Conservation (phyloP, 169 alveolate genomes). For the Eimeria praecox region DNA sequence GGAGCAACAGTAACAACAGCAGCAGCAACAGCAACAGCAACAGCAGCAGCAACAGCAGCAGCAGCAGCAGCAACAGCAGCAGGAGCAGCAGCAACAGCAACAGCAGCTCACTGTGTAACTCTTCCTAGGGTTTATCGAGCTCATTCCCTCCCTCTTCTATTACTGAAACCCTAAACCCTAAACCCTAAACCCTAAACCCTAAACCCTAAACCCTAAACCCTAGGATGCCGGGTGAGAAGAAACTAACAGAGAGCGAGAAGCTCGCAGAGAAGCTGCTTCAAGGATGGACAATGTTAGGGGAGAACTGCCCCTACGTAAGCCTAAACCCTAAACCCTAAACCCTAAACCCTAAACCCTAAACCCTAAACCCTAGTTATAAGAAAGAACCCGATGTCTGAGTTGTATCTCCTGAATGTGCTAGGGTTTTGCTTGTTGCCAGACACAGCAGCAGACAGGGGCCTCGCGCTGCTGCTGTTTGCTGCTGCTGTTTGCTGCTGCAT, state of each 20-base stretch:
- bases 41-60: constrained; percentile 5
- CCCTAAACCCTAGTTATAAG: neutral
- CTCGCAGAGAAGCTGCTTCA: constrained; percentile 62
- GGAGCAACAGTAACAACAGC: neutral
- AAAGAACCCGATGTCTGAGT: neutral
- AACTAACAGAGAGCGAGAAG: constrained; percentile 36
- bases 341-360: neutral
- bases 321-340: neutral
- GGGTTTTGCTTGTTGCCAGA: neutral
- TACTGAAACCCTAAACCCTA: too few species aligned
- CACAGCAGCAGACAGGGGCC: constrained; percentile 17
- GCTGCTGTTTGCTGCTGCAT: neutral
- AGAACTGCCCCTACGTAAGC: constrained; percentile 64
- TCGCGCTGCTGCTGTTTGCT: neutral
- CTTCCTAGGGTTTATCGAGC: too few species aligned
- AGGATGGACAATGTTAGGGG: constrained; percentile 71
- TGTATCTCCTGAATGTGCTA: too few species aligned
- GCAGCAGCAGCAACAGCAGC: neutral
- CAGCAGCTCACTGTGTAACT: neutral
- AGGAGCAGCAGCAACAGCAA: neutral
- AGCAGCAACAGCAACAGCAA: neutral
- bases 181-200: neutral
- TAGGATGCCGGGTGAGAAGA: neutral
- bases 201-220: constrained; percentile 8
- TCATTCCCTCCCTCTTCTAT: too few species aligned